These are phyloP conservation scores for Piedraia hortae DNA, from an alignment of 2,329 filamentous ascomycete species.

Conservation along the genomic window DNA sequence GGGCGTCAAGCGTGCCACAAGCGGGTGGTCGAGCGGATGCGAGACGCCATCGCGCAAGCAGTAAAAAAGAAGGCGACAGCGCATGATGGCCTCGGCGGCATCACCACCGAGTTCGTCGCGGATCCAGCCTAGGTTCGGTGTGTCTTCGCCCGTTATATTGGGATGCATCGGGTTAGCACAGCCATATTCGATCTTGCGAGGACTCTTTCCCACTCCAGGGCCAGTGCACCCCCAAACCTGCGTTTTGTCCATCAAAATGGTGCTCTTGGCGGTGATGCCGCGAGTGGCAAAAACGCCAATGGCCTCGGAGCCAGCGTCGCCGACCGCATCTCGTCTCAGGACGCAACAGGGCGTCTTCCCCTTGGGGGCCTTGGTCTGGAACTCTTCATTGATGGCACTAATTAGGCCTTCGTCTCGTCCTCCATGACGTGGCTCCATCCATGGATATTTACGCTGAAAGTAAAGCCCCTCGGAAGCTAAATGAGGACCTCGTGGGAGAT, in stretches of 20 bases:
- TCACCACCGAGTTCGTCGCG: slow-evolving; percentile 3
- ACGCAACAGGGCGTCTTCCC: slow-evolving; percentile 2
- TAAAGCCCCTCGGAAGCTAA: slow-evolving; percentile 4
- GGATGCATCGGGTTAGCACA: slow-evolving; percentile 7
- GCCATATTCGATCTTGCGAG: too few relatives aligned
- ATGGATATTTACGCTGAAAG: slow-evolving; percentile 7
- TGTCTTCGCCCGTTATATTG: slow-evolving; percentile 4
- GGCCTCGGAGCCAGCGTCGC: slow-evolving; percentile 4
- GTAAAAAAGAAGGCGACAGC: slow-evolving; percentile 5
- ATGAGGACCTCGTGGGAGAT: slow-evolving; percentile 3
- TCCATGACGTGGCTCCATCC: slow-evolving; percentile 5
- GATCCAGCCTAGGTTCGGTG: slow-evolving; percentile 7
- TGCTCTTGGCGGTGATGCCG: slow-evolving; percentile 4
- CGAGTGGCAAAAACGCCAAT: slow-evolving; percentile 8
- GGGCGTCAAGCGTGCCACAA: slow-evolving; percentile 8
- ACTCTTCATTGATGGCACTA: slow-evolving; percentile 4
- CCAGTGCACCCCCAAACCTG: slow-evolving; percentile 7
- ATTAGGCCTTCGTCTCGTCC: slow-evolving; percentile 2
- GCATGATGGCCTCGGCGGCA: slow-evolving; percentile 5
- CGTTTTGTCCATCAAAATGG: slow-evolving; percentile 6
- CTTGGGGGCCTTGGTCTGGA: slow-evolving; percentile 1
- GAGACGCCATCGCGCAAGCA: slow-evolving; percentile 3
- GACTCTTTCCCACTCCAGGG: slow-evolving; percentile 1
- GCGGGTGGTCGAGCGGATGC: slow-evolving; percentile 8
- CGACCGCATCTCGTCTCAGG: slow-evolving; percentile 7